Evolutionary conservation across 306 rosid genomes (phyloP).

Genomic region (Mimosa bimucronata): DNA sequence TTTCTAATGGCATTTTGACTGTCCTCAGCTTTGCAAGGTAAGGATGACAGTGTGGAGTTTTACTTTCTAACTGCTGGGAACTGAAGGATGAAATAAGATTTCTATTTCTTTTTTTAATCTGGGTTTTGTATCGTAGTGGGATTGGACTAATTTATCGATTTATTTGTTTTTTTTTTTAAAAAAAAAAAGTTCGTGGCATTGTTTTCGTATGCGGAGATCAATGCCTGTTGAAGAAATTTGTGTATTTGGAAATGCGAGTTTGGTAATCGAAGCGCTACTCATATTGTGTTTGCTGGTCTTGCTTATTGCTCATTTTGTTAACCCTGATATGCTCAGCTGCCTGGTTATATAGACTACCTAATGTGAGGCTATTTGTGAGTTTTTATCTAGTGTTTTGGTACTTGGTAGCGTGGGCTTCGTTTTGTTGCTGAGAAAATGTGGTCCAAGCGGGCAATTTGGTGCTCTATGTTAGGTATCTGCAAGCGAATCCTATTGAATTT

Average conservation of each 20-base stretch:
- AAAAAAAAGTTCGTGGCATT: conserved; percentile 49
- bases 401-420: conserved; percentile 15
- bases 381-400: conserved; percentile 21
- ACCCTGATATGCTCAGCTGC: conserved; percentile 35
- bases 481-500: background rate
- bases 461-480: conserved; percentile 17
- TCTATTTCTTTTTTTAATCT: conserved; percentile 32
- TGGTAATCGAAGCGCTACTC: conserved; percentile 32
- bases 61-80: background rate
- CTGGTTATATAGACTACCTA: background rate
- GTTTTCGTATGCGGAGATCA: conserved; percentile 42
- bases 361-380: conserved; percentile 27
- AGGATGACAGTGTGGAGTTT: background rate
- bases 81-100: conserved; percentile 12
- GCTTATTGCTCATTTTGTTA: conserved; percentile 15
- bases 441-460: conserved; percentile 17
- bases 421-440: conserved; percentile 38
- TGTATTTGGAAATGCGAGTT: conserved; percentile 36
- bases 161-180: too few species aligned
- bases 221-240: conserved; percentile 30
- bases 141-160: conserved; percentile 20
- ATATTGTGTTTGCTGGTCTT: background rate
- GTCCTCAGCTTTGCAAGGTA: conserved; percentile 45
- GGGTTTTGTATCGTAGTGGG: background rate
- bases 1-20: conserved; percentile 49